Base-by-base conservation (phyloP, 352 stramenopile genomes). In the Globisporangium takayamanum region DNA sequence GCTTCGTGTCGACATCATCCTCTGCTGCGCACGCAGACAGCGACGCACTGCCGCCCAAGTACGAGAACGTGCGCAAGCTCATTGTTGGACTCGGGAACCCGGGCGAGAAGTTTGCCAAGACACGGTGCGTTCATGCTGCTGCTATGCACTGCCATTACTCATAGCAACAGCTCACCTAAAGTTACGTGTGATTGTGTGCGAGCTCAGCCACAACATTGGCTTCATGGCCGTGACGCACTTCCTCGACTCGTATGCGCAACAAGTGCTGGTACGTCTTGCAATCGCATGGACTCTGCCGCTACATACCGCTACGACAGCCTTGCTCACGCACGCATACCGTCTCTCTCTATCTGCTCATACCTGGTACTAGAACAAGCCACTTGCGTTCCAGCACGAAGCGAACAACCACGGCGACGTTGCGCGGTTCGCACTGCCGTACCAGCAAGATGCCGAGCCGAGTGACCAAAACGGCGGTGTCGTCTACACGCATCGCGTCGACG, bases 1-100 rank as follows among this genome's bases (percentile, higher is more conserved):
- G 36, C 37, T 28, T 44, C 20, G 20, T 49, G 2, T 47, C 47
- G 37, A 7, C 20, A 16, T 54, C 51, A 0, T 45, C 51, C 12
- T 11, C 39, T 7, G 4, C 33, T 5, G n/a, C 49, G 5, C 2
- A 42, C 10, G 26, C 45, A 6, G 28, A 12, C 18, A 48, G 11
- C 36, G 49, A 41, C 26, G 22, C 25, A 25, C 18, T 36, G 20
- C 45, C 59, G 15, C 37, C 44, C 46, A 83, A 80, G 70, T 88
- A 84, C 62, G 72, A 88, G 28, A 65, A 88, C 52, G 76, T 89
- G 48, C 83, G 83, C 56, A 92, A 92, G 59, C 69, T 95, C 33
- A 63, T 95, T 42, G 86, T 95, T 3, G 86, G 86, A n/a, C 60
- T 95, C 49, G 86, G 86, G 37, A 95, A 95, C 57, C 84, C 86